A percentile compares a stretch with the other conserved stretches of the same genome.
Evolutionary conservation across 441 rosid genomes (phyloP).

Genomic region (Eutrema salsugineum): DNA sequence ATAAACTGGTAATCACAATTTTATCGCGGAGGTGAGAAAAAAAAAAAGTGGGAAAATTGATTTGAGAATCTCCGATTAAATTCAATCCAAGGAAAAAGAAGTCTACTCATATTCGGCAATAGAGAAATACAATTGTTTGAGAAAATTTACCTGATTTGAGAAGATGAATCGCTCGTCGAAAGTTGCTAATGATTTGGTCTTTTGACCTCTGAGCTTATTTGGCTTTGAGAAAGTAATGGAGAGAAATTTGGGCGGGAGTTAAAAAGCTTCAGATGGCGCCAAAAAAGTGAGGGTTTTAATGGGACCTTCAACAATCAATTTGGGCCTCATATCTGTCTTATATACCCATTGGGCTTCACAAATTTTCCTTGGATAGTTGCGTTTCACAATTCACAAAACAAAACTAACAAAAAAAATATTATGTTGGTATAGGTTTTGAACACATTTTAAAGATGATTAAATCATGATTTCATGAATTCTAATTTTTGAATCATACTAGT

Average conservation of each 20-base stretch:
- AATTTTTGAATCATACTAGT: neutral
- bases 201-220: neutral
- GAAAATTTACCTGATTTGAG: neutral
- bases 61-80: neutral
- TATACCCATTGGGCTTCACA: neutral
- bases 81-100: neutral
- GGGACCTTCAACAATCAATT: neutral
- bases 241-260: slow-evolving; percentile 17
- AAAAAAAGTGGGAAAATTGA: neutral
- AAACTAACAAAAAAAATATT: neutral
- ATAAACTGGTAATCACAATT: neutral
- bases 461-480: neutral
- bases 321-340: neutral
- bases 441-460: neutral
- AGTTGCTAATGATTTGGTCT: neutral
- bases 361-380: neutral
- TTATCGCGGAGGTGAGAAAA: neutral
- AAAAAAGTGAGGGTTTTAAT: neutral
- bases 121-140: neutral
- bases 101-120: neutral
- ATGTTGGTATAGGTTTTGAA: neutral
- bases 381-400: neutral
- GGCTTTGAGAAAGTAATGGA: neutral
- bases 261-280: slow-evolving; percentile 6
- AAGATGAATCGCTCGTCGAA: slow-evolving; percentile 17